phyloP scores from a whole-genome alignment of 192 early-diverging fungal genomes.

The Coemansia brasiliensis region DNA sequence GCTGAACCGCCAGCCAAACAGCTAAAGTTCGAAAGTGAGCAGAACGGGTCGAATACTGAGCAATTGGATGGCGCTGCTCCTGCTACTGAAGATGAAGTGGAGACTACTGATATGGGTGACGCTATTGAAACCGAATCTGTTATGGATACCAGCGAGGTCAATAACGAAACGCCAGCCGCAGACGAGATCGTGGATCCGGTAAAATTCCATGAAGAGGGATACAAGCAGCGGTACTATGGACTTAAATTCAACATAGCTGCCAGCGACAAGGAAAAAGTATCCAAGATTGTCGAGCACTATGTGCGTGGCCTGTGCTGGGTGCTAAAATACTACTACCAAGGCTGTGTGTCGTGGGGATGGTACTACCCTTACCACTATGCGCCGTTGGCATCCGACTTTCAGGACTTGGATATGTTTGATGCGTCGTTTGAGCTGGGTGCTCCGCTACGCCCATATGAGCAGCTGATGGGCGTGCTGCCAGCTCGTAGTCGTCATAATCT shows the following conservation, averaged over 20 bases:
- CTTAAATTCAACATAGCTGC: conserved; percentile 67
- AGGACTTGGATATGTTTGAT: conserved; percentile 69
- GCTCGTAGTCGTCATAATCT: conserved; percentile 64
- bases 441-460: conserved; percentile 91
- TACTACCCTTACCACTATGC: conserved; percentile 98
- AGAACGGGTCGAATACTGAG: not conserved
- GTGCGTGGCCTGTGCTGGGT: conserved; percentile 97
- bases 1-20: conserved; percentile 17
- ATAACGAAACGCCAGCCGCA: conserved; percentile 19
- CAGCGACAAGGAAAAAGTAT: conserved; percentile 54
- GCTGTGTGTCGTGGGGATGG: conserved; percentile 95
- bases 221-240: conserved; percentile 71
- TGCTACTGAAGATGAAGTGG: conserved; percentile 32
- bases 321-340: conserved; percentile 91
- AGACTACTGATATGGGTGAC: conserved; percentile 9
- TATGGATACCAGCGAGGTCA: conserved; percentile 63
- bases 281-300: conserved; percentile 73
- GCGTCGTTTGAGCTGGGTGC: conserved; percentile 79
- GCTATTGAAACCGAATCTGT: conserved; percentile 42
- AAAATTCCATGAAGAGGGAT: conserved; percentile 76
- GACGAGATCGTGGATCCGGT: conserved; percentile 49
- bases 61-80: not conserved
- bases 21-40: conserved; percentile 12
- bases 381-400: conserved; percentile 81
- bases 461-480: conserved; percentile 96